Conservation (phyloP, 805 yeast species). For the Blastobotrys peoriensis region DNA sequence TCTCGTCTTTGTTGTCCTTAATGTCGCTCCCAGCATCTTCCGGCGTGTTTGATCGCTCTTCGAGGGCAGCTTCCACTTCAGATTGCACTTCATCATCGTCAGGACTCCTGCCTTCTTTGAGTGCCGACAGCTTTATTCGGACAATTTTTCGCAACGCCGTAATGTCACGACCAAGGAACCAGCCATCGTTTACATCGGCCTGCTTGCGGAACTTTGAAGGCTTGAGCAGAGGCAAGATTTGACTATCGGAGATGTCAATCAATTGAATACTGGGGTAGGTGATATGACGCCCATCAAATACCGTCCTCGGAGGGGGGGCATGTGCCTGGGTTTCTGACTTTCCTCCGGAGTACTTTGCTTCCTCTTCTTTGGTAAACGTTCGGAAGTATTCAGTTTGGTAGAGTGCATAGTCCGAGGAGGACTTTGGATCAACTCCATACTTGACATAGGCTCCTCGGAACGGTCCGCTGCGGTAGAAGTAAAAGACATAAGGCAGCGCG, state of each 20-base stretch:
- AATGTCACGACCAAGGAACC: constrained; percentile 63
- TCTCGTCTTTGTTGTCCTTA: constrained; percentile 11
- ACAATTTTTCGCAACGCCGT: constrained; percentile 61
- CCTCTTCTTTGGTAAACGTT: constrained; percentile 30
- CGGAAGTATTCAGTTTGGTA: constrained; percentile 87
- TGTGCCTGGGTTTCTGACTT: constrained; percentile 17
- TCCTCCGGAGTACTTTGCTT: constrained; percentile 24
- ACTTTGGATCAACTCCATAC: constrained; percentile 73
- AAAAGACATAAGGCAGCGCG: constrained; percentile 81
- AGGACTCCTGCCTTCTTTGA: constrained; percentile 39
- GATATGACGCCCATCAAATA: constrained; percentile 64
- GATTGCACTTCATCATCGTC: background rate
- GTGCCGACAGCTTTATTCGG: constrained; percentile 62
- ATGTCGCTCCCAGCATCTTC: constrained; percentile 20
- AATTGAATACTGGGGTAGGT: constrained; percentile 73
- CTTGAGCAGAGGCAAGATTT: constrained; percentile 42
- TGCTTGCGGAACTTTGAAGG: constrained; percentile 34
- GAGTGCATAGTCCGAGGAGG: constrained; percentile 45
- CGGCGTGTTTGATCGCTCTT: constrained; percentile 31
- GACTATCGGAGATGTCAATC: constrained; percentile 69
- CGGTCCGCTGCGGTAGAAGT: constrained; percentile 81
- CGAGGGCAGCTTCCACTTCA: background rate
- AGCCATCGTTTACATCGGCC: constrained; percentile 66
- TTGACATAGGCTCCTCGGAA: constrained; percentile 84
- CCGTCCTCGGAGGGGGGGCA: constrained; percentile 34